phyloP scores from a whole-genome alignment of 2,329 filamentous ascomycete species.

The Clarireedia paspali region DNA sequence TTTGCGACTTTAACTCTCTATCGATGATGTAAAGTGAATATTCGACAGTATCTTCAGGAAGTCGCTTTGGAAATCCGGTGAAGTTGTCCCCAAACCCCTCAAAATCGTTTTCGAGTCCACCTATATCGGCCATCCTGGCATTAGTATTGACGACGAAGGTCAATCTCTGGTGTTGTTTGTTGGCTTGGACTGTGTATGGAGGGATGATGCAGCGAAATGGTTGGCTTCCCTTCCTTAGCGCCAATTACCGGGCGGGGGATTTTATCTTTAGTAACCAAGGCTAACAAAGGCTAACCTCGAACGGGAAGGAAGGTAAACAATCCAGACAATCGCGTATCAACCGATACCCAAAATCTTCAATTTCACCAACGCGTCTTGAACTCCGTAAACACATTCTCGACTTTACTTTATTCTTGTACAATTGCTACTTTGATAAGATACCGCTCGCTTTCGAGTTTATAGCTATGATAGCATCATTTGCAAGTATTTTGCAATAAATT shows the following conservation, averaged over 20 bases:
- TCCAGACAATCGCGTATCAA: constrained; percentile 19
- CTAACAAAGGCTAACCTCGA: constrained; percentile 10
- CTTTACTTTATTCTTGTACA: constrained; percentile 2
- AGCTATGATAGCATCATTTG: constrained; percentile 19
- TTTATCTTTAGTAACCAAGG: background rate
- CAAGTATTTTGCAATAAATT: constrained; percentile 17
- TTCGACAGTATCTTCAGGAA: constrained; percentile 80
- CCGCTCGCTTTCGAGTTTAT: constrained; percentile 25
- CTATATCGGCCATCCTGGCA: constrained; percentile 23
- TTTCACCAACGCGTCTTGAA: background rate
- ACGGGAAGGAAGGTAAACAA: constrained; percentile 20
- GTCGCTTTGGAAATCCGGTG: constrained; percentile 46
- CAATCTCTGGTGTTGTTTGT: background rate
- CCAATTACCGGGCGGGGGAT: background rate
- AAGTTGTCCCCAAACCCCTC: constrained; percentile 62
- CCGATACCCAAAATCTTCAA: constrained; percentile 5
- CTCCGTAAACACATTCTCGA: background rate
- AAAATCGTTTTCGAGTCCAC: constrained; percentile 43
- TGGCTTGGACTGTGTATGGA: background rate
- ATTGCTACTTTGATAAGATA: constrained; percentile 1
- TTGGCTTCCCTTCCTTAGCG: background rate
- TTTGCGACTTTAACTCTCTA: constrained; percentile 43
- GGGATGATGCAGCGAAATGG: background rate
- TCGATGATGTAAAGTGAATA: constrained; percentile 73
- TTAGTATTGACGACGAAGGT: background rate